These are phyloP conservation scores for Aeschynomene evenia DNA, from an alignment of 306 rosid species.

Conservation along the genomic window DNA sequence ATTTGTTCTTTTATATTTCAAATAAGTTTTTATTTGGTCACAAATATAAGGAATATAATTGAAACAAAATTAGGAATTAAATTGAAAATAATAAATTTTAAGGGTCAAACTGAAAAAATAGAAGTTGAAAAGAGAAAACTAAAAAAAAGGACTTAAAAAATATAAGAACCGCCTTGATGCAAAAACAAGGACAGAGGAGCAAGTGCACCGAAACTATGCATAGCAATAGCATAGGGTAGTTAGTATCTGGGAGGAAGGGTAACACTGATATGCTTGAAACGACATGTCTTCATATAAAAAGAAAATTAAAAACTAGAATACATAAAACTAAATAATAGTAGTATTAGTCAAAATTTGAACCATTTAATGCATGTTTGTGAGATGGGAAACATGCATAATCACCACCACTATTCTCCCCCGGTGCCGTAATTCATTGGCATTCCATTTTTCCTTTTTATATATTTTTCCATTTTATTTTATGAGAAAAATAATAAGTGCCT, in stretches of 20 bases:
- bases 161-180: too few relatives aligned
- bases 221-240: too few relatives aligned
- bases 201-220: slow-evolving; percentile 4
- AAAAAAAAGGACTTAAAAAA: too few relatives aligned
- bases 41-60: too few relatives aligned
- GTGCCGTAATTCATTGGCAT: slow-evolving; percentile 26
- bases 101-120: too few relatives aligned
- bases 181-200: neutral
- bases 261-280: neutral
- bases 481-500: neutral
- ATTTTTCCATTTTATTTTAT: neutral
- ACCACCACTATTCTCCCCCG: neutral
- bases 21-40: too few relatives aligned
- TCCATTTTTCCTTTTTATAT: neutral
- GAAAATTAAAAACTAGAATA: slow-evolving; percentile 6
- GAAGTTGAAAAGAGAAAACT: too few relatives aligned
- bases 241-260: too few relatives aligned
- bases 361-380: slow-evolving; percentile 37
- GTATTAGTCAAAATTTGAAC: slow-evolving; percentile 31
- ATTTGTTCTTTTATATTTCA: too few relatives aligned
- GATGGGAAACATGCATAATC: slow-evolving; percentile 41
- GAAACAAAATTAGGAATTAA: too few relatives aligned
- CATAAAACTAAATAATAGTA: slow-evolving; percentile 7
- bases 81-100: too few relatives aligned
- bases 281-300: slow-evolving; percentile 25